A percentile compares a stretch with the other conserved stretches of the same genome.
Conservation (phyloP, 306 rosid species). For the Delonix regia region DNA sequence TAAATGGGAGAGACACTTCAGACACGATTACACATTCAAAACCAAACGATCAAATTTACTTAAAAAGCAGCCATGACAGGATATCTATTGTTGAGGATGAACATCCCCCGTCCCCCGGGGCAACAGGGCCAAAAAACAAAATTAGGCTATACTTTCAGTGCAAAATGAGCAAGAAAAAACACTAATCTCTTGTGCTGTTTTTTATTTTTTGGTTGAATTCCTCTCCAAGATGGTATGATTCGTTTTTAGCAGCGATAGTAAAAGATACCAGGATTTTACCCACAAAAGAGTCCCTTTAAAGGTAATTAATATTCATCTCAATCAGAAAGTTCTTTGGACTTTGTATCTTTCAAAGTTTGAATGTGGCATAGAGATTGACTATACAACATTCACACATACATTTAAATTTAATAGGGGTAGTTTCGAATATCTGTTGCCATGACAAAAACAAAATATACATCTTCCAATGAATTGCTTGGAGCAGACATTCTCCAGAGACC, state of each 20-base stretch:
- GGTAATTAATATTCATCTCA: neutral
- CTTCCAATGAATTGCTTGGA: neutral
- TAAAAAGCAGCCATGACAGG: too few species aligned
- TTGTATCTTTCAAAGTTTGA: neutral
- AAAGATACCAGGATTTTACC: neutral
- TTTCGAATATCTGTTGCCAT: neutral
- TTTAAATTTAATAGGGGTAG: neutral
- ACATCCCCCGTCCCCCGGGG: too few species aligned
- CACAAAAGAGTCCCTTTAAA: neutral
- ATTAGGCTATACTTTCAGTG: too few species aligned
- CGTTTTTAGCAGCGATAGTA: too few species aligned
- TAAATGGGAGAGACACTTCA: neutral
- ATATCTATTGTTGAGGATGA: too few species aligned
- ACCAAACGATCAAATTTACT: too few species aligned
- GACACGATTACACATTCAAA: too few species aligned
- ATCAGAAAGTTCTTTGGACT: neutral
- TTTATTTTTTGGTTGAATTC: too few species aligned
- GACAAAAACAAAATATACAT: neutral
- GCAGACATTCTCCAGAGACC: neutral
- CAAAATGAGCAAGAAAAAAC: too few species aligned
- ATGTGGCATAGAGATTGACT: neutral
- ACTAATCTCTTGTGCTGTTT: too few species aligned
- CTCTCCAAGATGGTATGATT: too few species aligned
- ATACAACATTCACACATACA: slow-evolving; percentile 7
- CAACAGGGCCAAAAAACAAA: too few species aligned